Evolutionary conservation across 345 rosid genomes (phyloP), one percentile per base, ranked within the genome.

Genomic region (Bruguiera sexangula): DNA sequence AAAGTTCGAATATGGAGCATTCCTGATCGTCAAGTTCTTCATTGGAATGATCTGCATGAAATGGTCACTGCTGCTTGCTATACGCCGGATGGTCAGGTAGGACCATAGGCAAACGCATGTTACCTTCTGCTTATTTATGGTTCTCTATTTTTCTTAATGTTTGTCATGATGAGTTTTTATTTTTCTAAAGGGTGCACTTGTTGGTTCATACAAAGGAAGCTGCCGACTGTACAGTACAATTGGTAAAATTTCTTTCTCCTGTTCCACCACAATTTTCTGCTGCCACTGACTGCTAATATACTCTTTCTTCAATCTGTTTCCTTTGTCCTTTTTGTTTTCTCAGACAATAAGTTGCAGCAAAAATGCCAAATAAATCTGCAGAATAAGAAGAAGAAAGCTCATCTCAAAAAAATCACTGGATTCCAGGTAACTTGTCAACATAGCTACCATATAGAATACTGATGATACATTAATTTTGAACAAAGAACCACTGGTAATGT

Each of bases 31-130:
- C 96, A 92, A 79, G 97, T 95, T 26, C 89, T 92, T 69, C 96
- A 95, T 76, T 95, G 97, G 97, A 87, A 82, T 74, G 99, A 95
- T 88, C 85, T 89, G 70, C 96, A 90, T 77, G 99, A 95, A 84
- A 92, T 95, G 96, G 96, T 95, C 79, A 95, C 99, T 76, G 92
- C 97, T 26, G 97, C 96, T 65, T 90, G 97, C 81, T 95, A 90
- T 72, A 95, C 93, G 53, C 99, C 99, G 66, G 97, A 92, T 75
- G 99, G 99, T 24, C 96, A 88, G 97, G 99, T 95, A 62, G 74
- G 50, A 65, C 50, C 26, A 48, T 50, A 27, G n/a, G 32, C 58
- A 51, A 59, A 52, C 22, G 19, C 11, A 5, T 73, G 18, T 22
- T 54, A 19, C 9, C 6, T 46, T 63, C 46, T 66, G 46, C 58